Base-by-base conservation (phyloP, 2,329 filamentous ascomycete genomes). In the Penicillium sp. region DNA sequence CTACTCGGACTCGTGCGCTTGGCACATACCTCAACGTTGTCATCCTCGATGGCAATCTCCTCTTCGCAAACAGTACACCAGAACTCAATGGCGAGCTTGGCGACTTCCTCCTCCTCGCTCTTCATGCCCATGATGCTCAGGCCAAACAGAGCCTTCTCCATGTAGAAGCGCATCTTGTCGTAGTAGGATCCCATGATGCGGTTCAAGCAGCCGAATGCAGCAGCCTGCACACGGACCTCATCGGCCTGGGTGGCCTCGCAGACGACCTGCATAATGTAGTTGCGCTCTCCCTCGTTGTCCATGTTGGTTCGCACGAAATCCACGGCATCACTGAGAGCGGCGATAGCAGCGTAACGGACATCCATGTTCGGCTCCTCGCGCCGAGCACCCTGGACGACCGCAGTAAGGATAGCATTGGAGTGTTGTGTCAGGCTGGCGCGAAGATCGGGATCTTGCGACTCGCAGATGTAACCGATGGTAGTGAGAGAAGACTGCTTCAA, bases 51-150 rank as follows among this genome's bases (percentile, higher is more conserved):
- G 57, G 85, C 85, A 62, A 96, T 91, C 72, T 98, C 93, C 73
- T 98, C 93, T 70, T 98, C 93, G 71, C 93, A 98, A 43, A 98
- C 93, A n/a, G 93, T 96, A 77, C 91, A 97, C 93, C 93, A 98
- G 75, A 98, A 98, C 69, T 98, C 93, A 59, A 98, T 89, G 33
- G 93, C 93, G 49, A 98, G 79, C 79, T 98, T 98, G 55, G 93
- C 87, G 47, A 98, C 93, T 68, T 98, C 93, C 71, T 98, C 93
- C 62, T 98, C 93, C 7, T 90, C 85, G 63, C 83, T 94, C 81
- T 95, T 96, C 93, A 98, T 98, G 60, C 93, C 93, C 68, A 95
- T 84, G 56, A 98, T 95, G 34, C 93, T 98, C 35, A 98, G 79
- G 51, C 93, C 93, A 63, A 98, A 98, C 38, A 98, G 80, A 32